Conservation (phyloP, 2,329 filamentous ascomycete genomes). For the Claviceps purpurea region DNA sequence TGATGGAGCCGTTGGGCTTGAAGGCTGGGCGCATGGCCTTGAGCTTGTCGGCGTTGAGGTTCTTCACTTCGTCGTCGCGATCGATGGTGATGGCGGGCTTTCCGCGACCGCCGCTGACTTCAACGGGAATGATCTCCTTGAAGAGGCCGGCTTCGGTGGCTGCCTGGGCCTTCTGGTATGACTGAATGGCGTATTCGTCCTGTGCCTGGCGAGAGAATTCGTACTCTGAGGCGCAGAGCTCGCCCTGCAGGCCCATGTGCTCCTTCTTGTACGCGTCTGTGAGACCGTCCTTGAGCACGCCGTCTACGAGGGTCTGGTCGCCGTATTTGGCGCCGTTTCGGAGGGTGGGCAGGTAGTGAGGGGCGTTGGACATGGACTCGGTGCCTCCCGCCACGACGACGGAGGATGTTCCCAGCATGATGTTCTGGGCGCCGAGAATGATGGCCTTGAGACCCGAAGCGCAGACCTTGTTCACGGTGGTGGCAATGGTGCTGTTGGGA, state of each 20-base stretch:
- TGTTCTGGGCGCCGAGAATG: conserved; percentile 88
- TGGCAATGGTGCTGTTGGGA: conserved; percentile 64
- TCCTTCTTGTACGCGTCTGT: conserved; percentile 92
- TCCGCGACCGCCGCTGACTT: conserved; percentile 76
- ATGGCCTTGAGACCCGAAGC: conserved; percentile 90
- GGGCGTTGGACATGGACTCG: conserved; percentile 97
- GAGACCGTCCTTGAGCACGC: conserved; percentile 85
- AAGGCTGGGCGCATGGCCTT: conserved; percentile 75
- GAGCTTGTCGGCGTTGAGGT: conserved; percentile 75
- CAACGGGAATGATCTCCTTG: conserved; percentile 78
- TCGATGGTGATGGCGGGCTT: conserved; percentile 74
- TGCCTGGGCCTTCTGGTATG: conserved; percentile 85
- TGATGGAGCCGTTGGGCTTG: conserved; percentile 76
- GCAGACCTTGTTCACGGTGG: conserved; percentile 98
- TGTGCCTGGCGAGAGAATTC: conserved; percentile 70
- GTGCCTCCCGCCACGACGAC: conserved; percentile 88
- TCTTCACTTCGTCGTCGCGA: conserved; percentile 91
- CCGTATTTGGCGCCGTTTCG: conserved; percentile 89
- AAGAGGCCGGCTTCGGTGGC: conserved; percentile 75
- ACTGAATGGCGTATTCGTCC: conserved; percentile 90
- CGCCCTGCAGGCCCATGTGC: conserved; percentile 88
- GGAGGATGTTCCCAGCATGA: conserved; percentile 88
- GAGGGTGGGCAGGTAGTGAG: conserved; percentile 84
- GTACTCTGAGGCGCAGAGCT: conserved; percentile 84
- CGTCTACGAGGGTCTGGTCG: conserved; percentile 77